Conservation (phyloP, 2,329 filamentous ascomycete species). For the Colletotrichum camelliae region DNA sequence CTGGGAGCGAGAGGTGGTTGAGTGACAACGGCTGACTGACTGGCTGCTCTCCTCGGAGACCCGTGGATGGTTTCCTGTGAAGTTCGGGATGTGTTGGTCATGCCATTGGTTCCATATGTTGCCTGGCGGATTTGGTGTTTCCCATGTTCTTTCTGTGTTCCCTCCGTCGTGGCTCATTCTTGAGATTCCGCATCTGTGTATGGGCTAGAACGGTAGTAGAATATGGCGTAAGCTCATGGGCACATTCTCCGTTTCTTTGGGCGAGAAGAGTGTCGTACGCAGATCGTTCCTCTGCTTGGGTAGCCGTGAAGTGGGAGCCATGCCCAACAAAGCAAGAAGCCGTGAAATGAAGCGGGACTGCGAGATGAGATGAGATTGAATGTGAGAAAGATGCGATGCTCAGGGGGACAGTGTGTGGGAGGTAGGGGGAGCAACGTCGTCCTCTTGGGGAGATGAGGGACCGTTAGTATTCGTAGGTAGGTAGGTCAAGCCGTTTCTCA, state of each 20-base stretch:
- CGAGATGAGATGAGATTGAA: slow-evolving; percentile 6
- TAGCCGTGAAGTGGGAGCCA: not conserved
- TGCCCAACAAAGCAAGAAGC: slow-evolving; percentile 4
- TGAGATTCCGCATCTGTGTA: not conserved
- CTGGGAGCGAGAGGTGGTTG: not conserved
- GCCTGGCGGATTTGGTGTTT: not conserved
- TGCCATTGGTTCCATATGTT: not conserved
- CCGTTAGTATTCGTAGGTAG: not conserved
- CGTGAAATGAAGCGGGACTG: slow-evolving; percentile 8
- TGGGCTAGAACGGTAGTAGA: not conserved
- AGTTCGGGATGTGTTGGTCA: not conserved
- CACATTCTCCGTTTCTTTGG: not conserved
- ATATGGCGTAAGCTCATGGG: not conserved
- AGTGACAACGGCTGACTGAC: not conserved
- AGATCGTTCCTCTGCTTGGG: slow-evolving; percentile 4
- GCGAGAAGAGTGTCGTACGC: not conserved
- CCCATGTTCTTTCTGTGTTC: not conserved
- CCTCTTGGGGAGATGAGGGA: not conserved
- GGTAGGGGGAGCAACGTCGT: not conserved
- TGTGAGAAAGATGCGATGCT: not conserved
- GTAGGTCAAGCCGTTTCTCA: not conserved
- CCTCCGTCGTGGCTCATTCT: not conserved
- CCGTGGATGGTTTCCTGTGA: not conserved
- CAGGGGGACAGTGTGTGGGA: not conserved
- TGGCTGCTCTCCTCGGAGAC: not conserved